Evolutionary conservation across 495 filamentous ascomycete genomes (phyloP), one percentile per base, ranked within the genome.

Genomic region (Darksidea phi): DNA sequence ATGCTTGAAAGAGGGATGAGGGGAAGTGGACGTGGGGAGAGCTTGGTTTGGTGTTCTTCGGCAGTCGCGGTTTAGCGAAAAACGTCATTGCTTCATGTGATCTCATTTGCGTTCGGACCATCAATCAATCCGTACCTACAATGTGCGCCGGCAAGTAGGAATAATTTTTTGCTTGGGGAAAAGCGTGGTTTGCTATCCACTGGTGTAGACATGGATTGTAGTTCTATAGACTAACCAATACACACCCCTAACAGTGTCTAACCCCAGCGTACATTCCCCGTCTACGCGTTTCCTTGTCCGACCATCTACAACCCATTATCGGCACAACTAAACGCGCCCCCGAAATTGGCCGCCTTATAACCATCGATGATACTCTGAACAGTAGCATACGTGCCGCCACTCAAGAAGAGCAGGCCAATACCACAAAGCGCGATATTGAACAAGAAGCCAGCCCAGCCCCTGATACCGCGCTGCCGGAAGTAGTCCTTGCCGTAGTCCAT

Each of bases 351-450:
- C 3, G 48, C 21, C 17, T 63, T 48, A 49, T 76, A 76, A 3
- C 73, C 74, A 43, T 73, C 63, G 41, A 73, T 56, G 48, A 76
- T 76, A 24, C 57, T 66, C 55, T 75, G 70, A 0, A 76, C 73
- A 4, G 73, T 88, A 55, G 86, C 88, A 70, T 95, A 95, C 17
- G 89, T 95, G 25, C 90, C 90, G 23, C 77, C 85, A 26, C 77
- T 80, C 57, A 95, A 71, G 78, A 93, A 92, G 67, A 89, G 87
- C 8, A 91, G 10, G 0, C 90, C 90, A 37, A 87, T 81, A 18
- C 82, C 2, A 50, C 91, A 91, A 61, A 92, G 81, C 58, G 80
- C 42, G 38, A 89, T 72, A 66, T 94, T 95, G 28, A 90, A 65
- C 5, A 78, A 72, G 20, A 82, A 77, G 49, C 88, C 83, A 41